Evolutionary conservation across 768 basidiomycete genomes (phyloP), one percentile per base, ranked within the genome.

Genomic region (Suillus tomentosus): DNA sequence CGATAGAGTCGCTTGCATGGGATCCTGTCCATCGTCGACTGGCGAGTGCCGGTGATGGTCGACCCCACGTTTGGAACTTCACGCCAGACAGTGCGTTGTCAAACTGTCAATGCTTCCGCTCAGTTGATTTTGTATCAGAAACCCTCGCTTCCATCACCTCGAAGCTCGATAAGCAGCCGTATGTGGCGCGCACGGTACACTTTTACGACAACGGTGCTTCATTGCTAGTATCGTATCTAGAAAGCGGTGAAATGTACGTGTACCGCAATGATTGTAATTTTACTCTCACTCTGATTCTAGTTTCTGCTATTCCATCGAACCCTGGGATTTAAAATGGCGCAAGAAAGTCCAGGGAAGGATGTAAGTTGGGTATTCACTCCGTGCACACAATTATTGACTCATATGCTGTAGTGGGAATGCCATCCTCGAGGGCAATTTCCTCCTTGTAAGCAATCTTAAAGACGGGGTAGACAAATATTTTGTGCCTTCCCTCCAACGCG

Each of bases 381-480:
- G 27, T 36, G 7, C 13, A 34, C 15, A 22, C 57, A 14, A 2
- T 37, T 36, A 17, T 61, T 31, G 13, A n/a, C 7, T 14, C 36
- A 7, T 37, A 37, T 17, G 36, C 48, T 43, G 8, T 4, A 67
- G 66, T 62, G 64, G 66, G 1, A 40, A 40, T 47, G 42, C 50
- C 0, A 62, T 11, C 17, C 14, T 67, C 8, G 58, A 67, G 9
- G 50, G 64, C 19, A 48, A 63, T 22, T 57, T 65, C 2, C 43
- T 67, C 0, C 39, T 65, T 2, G 27, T 67, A 10, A 62, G 61
- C 24, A 67, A 67, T 40, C 36, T 67, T 5, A n/a, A 43, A 6
- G 56, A 65, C 40, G 62, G 66, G 31, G 40, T 67, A 0, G 61
- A 65, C 36, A 54, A 47, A 54, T 65, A 67, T 27, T 8, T 7